Base-by-base conservation (phyloP, 1,139 yeast genomes). In the Zygosaccharomyces sapae region DNA sequence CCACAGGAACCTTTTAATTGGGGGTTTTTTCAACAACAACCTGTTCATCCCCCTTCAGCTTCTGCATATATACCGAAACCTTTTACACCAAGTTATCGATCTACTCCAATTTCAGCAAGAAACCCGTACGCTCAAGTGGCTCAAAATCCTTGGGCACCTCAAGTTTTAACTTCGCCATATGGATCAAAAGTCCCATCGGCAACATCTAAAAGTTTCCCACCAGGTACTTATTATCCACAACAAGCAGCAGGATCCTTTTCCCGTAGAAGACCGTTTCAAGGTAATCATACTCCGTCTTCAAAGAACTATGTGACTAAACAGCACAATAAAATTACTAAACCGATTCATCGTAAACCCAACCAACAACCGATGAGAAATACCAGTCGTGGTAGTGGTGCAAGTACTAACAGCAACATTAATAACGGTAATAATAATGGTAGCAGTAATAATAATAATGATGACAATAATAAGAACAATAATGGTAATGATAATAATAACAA, bases 41-140 rank as follows among this genome's bases (percentile, higher is more conserved):
- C 55, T 30, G 47, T 53, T 44, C 55, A 46, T 22, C 50, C 49
- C 6, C 19, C 46, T 13, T 43, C 51, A 20, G 48, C 51, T 5
- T 19, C 55, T 2, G 52, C 51, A n/a, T 52, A 40, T 20, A 38
- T 49, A 24, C 41, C 54, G n/a, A 52, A 51, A 34, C 49, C 58
- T 3, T 59, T 51, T 31, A 48, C 66, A 2, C 56, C 64, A 13
- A 54, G 52, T 25, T 52, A 55, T 43, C 58, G 62, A 38, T 43
- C 58, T 38, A 53, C 62, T 24, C 59, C 64, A 16, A 52, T 63
- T 37, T 43, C 61, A 9, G 39, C 59, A 13, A 47, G 57, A 41
- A 49, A 47, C 27, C 56, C 59, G n/a, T 58, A 45, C 41, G 37
- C 51, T 39, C 43, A 52, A 5, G 46, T 51, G 40, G 41, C 50